Base-by-base conservation (phyloP, 129 eudicot genomes). In the Centella asiatica region DNA sequence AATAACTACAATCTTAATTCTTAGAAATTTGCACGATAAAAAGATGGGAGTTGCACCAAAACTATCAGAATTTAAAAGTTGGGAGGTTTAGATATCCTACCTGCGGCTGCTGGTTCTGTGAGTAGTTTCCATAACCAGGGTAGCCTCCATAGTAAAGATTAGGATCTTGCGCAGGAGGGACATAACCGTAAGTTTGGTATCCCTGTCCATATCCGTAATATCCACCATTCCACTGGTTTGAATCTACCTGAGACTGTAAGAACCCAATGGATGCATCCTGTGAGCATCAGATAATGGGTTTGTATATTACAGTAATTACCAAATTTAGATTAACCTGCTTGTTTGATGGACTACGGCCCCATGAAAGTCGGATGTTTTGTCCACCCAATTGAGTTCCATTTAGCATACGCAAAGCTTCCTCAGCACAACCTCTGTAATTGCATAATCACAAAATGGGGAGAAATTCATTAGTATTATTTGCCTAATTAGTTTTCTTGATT, bases 341-440 rank as follows among this genome's bases (percentile, higher is more conserved):
- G 77, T 78, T 87, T 57, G 88, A 69, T 56, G 86, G 85, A 55
- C 74, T 84, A 68, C 86, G 95, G 18, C 95, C 92, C 95, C 93
- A 87, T 17, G 95, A 87, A 74, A 87, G 95, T 25, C 95, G 76
- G 57, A 87, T 74, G 55, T 65, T 78, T 57, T 81, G 83, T 44
- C 88, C 88, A 45, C 83, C 95, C 64, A 87, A 73, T 34, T 78
- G 85, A 11, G 80, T 78, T 47, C 95, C 95, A 72, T 81, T 82
- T 67, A 87, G 59, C 73, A 58, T 62, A 55, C 73, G 65, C 56
- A 87, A 64, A 6, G 95, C 93, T 74, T 83, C 87, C 69, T 87
- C 95, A 31, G 95, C 95, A 46, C 77, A 69, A 58, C 79, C 67
- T 69, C 92, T 89, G 78, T 46, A 54, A 65, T 49, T 40, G 39